A percentile compares a stretch with the other conserved stretches of the same genome.
Conservation (phyloP, 495 filamentous ascomycete genomes). For the Penicillium herquei region DNA sequence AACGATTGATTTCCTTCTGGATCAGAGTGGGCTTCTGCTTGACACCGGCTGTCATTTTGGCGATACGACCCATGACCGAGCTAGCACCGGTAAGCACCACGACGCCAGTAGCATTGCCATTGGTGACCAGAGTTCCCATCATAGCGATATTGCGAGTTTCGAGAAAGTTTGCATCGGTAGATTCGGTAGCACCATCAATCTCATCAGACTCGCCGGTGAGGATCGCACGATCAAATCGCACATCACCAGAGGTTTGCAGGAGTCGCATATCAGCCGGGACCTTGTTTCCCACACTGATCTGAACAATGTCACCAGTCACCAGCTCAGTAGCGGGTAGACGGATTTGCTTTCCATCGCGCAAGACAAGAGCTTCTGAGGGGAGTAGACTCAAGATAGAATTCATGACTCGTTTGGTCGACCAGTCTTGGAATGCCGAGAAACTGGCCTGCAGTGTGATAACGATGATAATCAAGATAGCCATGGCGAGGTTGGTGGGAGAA, state of each 20-base stretch:
- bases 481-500: conserved; percentile 61
- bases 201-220: conserved; percentile 69
- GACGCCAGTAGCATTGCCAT: conserved; percentile 61
- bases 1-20: conserved; percentile 65
- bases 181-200: conserved; percentile 56
- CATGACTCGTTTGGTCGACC: conserved; percentile 63
- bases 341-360: conserved; percentile 55
- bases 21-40: conserved; percentile 63
- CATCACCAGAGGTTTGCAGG: conserved; percentile 60
- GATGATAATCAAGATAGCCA: conserved; percentile 64
- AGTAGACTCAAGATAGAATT: conserved; percentile 65
- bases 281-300: conserved; percentile 67
- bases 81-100: conserved; percentile 59
- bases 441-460: conserved; percentile 69
- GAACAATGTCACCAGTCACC: conserved; percentile 66
- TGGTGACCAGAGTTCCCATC: conserved; percentile 67
- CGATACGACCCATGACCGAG: conserved; percentile 68
- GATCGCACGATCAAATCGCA: conserved; percentile 70
- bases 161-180: conserved; percentile 68
- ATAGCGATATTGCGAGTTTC: conserved; percentile 73
- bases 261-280: conserved; percentile 72
- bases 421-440: conserved; percentile 70
- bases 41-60: conserved; percentile 63
- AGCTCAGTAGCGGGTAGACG: conserved; percentile 55
- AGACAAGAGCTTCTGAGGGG: conserved; percentile 59